Percentiles rank a stretch among this genome's conserved stretches.
These are phyloP conservation scores for Boletellus deceptivus DNA, from an alignment of 1,284 basidiomycete genomes.

Conservation along the genomic window DNA sequence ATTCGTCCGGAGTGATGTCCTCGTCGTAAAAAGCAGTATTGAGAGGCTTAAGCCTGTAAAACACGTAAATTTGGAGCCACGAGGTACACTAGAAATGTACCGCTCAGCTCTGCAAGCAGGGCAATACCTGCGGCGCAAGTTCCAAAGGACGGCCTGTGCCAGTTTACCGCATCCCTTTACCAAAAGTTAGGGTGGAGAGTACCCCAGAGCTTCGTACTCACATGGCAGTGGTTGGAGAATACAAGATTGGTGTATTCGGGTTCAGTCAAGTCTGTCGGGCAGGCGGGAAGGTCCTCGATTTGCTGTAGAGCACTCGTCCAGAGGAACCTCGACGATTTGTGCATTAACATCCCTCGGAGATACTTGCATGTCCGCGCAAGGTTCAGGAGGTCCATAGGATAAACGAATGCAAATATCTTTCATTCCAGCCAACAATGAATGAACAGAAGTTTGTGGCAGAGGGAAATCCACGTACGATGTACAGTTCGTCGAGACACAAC, in stretches of 20 bases:
- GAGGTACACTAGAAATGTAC: background rate
- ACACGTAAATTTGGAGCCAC: background rate
- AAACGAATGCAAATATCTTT: slow-evolving; percentile 25
- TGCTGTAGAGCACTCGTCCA: slow-evolving; percentile 24
- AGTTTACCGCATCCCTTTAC: background rate
- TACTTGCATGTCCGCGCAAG: slow-evolving; percentile 29
- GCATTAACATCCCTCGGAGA: slow-evolving; percentile 25
- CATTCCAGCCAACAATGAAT: background rate
- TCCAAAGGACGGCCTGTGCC: background rate
- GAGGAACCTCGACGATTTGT: slow-evolving; percentile 20
- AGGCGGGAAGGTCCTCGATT: slow-evolving; percentile 18
- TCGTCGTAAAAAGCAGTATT: too few species aligned
- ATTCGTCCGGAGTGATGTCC: background rate
- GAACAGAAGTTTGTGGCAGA: background rate
- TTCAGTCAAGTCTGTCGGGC: slow-evolving; percentile 35
- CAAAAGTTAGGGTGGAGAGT: background rate
- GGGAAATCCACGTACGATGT: slow-evolving; percentile 2
- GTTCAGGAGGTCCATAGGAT: slow-evolving; percentile 28
- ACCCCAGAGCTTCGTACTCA: background rate
- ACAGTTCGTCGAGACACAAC: background rate
- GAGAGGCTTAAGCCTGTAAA: background rate
- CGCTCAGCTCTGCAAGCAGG: background rate
- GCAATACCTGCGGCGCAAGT: slow-evolving; percentile 14
- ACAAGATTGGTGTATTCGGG: slow-evolving; percentile 30
- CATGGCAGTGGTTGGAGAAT: slow-evolving; percentile 18